Evolutionary conservation across 306 rosid species (phyloP).

Genomic region (Clitoria ternatea): DNA sequence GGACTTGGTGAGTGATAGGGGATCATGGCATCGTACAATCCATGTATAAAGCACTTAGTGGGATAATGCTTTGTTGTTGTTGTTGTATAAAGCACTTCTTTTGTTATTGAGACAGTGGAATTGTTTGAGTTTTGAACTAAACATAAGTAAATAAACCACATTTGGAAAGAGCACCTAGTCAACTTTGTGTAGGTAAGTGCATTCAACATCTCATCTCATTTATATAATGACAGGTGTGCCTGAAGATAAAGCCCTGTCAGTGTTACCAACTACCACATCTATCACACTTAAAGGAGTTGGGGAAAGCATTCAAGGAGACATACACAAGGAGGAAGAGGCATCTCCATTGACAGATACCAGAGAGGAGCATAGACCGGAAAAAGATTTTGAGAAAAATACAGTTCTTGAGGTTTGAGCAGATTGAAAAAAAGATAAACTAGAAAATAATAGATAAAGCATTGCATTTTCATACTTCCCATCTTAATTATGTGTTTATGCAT

Average conservation of each 20-base stretch:
- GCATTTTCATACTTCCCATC: neutral
- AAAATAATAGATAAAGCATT: neutral
- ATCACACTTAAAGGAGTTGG: neutral
- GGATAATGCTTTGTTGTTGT: too few species aligned
- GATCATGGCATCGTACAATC: too few species aligned
- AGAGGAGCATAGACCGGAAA: neutral
- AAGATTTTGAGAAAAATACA: too few species aligned
- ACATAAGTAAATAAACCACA: neutral
- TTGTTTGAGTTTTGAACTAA: neutral
- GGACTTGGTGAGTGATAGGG: too few species aligned
- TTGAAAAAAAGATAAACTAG: too few species aligned
- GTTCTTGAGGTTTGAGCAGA: too few species aligned
- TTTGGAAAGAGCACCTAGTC: too few species aligned
- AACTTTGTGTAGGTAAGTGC: neutral
- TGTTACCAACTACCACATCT: neutral
- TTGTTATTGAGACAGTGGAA: neutral
- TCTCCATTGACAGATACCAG: neutral
- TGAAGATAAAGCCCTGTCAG: neutral
- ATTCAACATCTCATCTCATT: constrained; percentile 9
- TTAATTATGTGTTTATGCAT: neutral
- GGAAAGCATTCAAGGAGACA: neutral
- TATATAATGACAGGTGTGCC: neutral
- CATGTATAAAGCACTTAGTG: too few species aligned
- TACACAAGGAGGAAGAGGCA: neutral
- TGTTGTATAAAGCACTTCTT: too few species aligned